Percentiles rank a stretch among this genome's conserved stretches.
Conservation (phyloP, 2,329 filamentous ascomycete species). For the Penicillium sp. region DNA sequence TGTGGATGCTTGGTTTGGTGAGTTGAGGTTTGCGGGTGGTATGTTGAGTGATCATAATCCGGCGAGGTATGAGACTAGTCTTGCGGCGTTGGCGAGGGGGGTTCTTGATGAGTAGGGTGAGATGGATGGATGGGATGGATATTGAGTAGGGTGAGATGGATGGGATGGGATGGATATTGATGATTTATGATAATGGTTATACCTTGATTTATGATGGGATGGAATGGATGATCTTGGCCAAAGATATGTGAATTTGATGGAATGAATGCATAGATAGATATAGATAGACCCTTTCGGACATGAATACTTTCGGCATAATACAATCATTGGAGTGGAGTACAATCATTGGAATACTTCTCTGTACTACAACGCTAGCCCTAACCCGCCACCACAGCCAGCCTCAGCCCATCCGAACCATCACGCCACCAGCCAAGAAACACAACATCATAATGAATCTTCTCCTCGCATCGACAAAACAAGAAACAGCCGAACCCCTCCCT, state of each 20-base stretch:
- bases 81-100: conserved; percentile 62
- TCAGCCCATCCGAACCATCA: background rate
- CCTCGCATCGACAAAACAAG: background rate
- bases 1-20: conserved; percentile 71
- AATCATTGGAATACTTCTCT: too few species aligned
- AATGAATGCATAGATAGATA: background rate
- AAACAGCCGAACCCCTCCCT: background rate
- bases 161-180: background rate
- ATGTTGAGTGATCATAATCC: conserved; percentile 80
- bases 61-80: conserved; percentile 70
- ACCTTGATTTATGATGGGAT: conserved; percentile 1
- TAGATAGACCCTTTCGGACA: background rate
- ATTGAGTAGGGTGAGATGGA: conserved; percentile 4
- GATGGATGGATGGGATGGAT: background rate
- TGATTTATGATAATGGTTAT: conserved; percentile 6
- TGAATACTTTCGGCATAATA: too few species aligned
- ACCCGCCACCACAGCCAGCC: background rate
- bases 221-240: too few species aligned
- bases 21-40: conserved; percentile 71
- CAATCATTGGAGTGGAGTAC: too few species aligned
- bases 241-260: too few species aligned
- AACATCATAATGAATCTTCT: too few species aligned
- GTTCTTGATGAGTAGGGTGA: conserved; percentile 45
- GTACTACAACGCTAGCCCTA: background rate
- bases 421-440: background rate